Evolutionary conservation across 1,284 basidiomycete genomes (phyloP).

Genomic region (Malassezia dermatis): DNA sequence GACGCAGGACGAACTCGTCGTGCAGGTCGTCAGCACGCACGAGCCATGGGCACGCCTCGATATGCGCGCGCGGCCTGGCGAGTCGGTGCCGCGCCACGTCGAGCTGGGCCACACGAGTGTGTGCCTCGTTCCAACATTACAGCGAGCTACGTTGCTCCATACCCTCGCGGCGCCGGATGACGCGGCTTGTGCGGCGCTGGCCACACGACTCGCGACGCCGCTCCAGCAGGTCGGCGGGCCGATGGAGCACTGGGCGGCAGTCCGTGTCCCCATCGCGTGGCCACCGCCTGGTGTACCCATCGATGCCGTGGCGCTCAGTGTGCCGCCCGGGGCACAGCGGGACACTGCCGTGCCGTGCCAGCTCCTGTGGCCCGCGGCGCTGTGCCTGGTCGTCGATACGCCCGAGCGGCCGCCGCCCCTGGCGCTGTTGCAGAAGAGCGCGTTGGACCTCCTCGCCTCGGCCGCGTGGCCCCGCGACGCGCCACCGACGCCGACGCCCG

Average conservation of each 20-base stretch:
- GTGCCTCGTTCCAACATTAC: slow-evolving; percentile 4
- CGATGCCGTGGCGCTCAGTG: neutral
- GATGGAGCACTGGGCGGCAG: neutral
- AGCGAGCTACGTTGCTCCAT: neutral
- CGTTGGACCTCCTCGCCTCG: neutral
- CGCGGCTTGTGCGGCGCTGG: neutral
- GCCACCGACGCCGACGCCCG: neutral
- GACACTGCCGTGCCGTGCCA: neutral
- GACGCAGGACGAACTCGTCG: neutral
- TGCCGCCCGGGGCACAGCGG: neutral
- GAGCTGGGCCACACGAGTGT: neutral
- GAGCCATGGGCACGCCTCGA: slow-evolving; percentile 7
- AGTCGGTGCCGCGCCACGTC: neutral
- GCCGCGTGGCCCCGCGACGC: neutral
- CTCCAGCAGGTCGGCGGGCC: neutral
- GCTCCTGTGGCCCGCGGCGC: slow-evolving; percentile 7
- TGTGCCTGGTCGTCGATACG: slow-evolving; percentile 1
- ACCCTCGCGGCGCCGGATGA: neutral
- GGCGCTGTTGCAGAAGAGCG: neutral
- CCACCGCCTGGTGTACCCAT: neutral
- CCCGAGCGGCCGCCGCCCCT: neutral
- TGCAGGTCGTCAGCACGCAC: neutral
- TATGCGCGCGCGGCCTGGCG: neutral
- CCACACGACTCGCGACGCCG: neutral
- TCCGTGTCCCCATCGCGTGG: neutral